Conservation (phyloP, 352 stramenopile genomes). For the Pythium insidiosum region DNA sequence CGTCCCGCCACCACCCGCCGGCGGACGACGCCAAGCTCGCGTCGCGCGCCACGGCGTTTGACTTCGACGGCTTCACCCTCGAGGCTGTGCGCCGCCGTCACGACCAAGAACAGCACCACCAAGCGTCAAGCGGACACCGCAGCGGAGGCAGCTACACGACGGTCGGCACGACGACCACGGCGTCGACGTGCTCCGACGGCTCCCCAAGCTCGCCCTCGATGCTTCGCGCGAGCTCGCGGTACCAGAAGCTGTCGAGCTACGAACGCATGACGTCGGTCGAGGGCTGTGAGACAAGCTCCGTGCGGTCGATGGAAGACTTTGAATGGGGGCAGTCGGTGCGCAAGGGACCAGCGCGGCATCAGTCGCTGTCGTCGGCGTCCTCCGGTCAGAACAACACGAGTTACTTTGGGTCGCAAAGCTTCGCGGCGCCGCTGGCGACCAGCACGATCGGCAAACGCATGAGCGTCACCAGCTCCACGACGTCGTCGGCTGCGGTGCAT, state of each 20-base stretch:
- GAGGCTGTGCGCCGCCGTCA: constrained; percentile 22
- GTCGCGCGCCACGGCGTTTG: constrained; percentile 9
- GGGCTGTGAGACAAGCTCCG: constrained; percentile 1
- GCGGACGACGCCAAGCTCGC: background rate
- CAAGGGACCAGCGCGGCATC: background rate
- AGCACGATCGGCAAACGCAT: constrained; percentile 6
- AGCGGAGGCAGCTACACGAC: constrained; percentile 6
- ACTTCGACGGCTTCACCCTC: constrained; percentile 44
- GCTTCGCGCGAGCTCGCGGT: background rate
- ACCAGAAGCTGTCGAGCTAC: background rate
- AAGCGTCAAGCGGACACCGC: too few relatives aligned
- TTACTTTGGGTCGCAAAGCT: too few relatives aligned
- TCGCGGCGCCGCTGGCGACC: background rate
- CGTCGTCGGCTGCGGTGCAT: constrained; percentile 6
- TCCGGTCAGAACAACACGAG: constrained; percentile 5
- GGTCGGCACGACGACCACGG: background rate
- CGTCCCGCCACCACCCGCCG: background rate
- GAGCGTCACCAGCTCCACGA: constrained; percentile 10
- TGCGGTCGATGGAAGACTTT: constrained; percentile 28
- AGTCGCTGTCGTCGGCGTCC: background rate
- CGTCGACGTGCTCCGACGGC: constrained; percentile 3
- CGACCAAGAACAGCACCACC: background rate
- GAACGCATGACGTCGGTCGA: constrained; percentile 6
- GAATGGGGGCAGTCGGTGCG: constrained; percentile 1
- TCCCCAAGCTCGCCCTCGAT: constrained; percentile 9